phyloP scores from a whole-genome alignment of 306 rosid genomes.

The Gillenia trifoliata region DNA sequence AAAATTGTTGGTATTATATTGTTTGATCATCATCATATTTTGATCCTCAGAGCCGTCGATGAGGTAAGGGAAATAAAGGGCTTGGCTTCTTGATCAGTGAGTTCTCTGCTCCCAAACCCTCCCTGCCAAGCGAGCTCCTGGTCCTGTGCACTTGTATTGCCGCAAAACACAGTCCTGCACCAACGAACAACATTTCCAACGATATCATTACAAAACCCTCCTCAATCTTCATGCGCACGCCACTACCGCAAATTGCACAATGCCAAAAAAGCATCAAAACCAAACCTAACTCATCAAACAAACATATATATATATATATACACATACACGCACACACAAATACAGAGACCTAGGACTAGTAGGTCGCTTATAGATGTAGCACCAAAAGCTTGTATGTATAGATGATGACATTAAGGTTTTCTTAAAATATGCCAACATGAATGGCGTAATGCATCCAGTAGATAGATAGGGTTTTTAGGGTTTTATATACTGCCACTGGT shows the following conservation, averaged over 20 bases:
- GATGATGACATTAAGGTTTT: neutral
- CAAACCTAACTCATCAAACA: neutral
- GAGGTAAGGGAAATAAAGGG: slow-evolving; percentile 83
- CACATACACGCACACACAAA: neutral
- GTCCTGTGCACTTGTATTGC: slow-evolving; percentile 90
- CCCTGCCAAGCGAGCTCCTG: slow-evolving; percentile 80
- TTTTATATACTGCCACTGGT: neutral
- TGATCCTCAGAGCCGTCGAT: slow-evolving; percentile 91
- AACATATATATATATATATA: too few relatives aligned
- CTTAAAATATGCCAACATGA: slow-evolving; percentile 5
- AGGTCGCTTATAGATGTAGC: neutral
- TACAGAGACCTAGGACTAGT: neutral
- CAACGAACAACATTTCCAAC: neutral
- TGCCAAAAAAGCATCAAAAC: slow-evolving; percentile 1
- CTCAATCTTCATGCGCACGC: slow-evolving; percentile 18
- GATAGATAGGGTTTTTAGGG: neutral
- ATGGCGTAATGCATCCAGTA: neutral
- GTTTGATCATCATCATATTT: slow-evolving; percentile 21
- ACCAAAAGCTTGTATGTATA: too few relatives aligned
- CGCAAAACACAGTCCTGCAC: slow-evolving; percentile 90
- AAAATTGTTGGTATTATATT: neutral
- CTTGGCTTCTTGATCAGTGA: slow-evolving; percentile 79
- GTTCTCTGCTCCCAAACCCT: slow-evolving; percentile 97
- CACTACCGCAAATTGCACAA: slow-evolving; percentile 1
- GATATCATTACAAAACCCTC: neutral